A percentile compares a stretch with the other conserved stretches of the same genome.
These are phyloP conservation scores for Boletus huronensis DNA, from an alignment of 768 basidiomycete species.

Conservation along the genomic window DNA sequence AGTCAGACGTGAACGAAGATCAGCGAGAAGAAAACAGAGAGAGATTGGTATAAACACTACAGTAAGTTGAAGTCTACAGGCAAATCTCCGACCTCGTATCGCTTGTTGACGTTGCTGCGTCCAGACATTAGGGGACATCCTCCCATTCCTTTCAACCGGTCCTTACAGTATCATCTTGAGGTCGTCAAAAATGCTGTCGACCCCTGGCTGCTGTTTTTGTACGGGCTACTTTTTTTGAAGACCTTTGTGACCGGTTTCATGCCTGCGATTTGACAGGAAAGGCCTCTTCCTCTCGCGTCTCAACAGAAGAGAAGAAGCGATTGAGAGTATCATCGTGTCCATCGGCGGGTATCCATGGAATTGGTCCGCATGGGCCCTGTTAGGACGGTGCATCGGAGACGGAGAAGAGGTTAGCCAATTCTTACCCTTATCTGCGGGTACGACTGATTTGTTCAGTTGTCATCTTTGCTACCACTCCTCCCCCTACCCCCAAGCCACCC, in stretches of 20 bases:
- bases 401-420: conserved; percentile 69
- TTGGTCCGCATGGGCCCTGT: conserved; percentile 87
- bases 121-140: conserved; percentile 70
- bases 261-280: conserved; percentile 49
- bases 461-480: conserved; percentile 41
- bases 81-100: neutral
- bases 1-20: conserved; percentile 44
- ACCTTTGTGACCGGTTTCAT: neutral
- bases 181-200: conserved; percentile 58
- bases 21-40: conserved; percentile 75
- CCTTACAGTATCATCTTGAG: conserved; percentile 55
- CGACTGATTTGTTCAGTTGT: conserved; percentile 34
- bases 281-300: conserved; percentile 79
- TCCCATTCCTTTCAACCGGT: conserved; percentile 59
- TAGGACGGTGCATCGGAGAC: conserved; percentile 77
- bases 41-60: conserved; percentile 82
- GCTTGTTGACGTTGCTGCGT: conserved; percentile 2
- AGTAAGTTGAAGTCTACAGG: conserved; percentile 41
- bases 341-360: conserved; percentile 85
- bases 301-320: conserved; percentile 78
- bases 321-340: conserved; percentile 74
- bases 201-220: conserved; percentile 87
- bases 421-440: neutral
- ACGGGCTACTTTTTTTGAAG: neutral
- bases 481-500: conserved; percentile 51